Evolutionary conservation across 768 basidiomycete species (phyloP), one percentile per base, ranked within the genome.

Genomic region (Dendrothele bispora): DNA sequence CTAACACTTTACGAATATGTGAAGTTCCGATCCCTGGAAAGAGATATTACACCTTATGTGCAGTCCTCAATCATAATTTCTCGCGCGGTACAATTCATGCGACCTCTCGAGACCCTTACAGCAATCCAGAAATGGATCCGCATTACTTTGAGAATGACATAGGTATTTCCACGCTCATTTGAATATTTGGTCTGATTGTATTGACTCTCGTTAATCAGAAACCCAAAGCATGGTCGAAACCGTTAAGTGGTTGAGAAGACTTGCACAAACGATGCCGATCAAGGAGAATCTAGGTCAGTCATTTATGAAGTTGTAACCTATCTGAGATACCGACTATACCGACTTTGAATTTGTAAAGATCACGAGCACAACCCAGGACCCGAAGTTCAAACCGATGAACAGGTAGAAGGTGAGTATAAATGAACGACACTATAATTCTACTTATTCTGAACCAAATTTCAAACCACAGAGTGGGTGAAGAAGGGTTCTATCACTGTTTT

Each of bases 71-170:
- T 45, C 73, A 80, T 39, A 66, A 66, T 2, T 69, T 78, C 52
- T 77, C 74, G 7, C 61, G 78, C 11, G 79, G 80, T 1, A 67
- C 73, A 0, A 73, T 82, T 48, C 72, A 73, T 39, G 56, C 57
- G n/a, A 57, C 42, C 26, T 67, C 60, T 17, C 55, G 53, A 17
- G 65, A 74, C 48, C 69, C 72, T 4, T 41, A 43, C 3, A 64
- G 58, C 15, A 32, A 63, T 44, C 71, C 72, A 2, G 63, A 52
- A 22, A 64, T 73, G 34, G 71, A 76, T 52, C 74, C 74, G 6
- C 63, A 64, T 39, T 73, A 71, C 51, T 70, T 75, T 48, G 72
- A 70, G 46, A 58, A 66, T 41, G 67, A 72, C 39, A 61, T 67
- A 40, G 75, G 73, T 74, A 48, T 27, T 56, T 43, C 11, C 39